Conservation (phyloP, 768 basidiomycete genomes). For the Psilocybe azurescens region DNA sequence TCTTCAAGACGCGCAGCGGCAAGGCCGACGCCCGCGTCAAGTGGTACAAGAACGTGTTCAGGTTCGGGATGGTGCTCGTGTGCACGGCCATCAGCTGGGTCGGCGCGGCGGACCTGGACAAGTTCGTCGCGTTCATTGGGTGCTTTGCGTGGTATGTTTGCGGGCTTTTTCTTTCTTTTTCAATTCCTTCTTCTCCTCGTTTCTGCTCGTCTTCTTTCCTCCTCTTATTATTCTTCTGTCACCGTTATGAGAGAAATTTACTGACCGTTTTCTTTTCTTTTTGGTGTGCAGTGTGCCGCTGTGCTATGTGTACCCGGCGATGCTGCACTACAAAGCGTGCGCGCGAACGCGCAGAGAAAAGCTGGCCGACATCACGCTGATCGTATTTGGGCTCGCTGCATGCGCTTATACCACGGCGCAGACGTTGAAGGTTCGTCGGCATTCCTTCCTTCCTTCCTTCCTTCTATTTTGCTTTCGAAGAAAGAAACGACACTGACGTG, state of each 20-base stretch:
- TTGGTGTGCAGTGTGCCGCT: slow-evolving; percentile 73
- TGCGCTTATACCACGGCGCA: slow-evolving; percentile 82
- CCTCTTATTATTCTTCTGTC: no score
- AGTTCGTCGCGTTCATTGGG: slow-evolving; percentile 93
- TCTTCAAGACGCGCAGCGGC: slow-evolving; percentile 83
- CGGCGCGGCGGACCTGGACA: slow-evolving; percentile 90
- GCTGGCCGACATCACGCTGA: slow-evolving; percentile 69
- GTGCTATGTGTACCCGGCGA: slow-evolving; percentile 92
- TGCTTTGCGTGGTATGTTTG: slow-evolving; percentile 87
- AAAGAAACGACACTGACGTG: no score
- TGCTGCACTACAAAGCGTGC: slow-evolving; percentile 91
- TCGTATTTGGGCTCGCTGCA: slow-evolving; percentile 75
- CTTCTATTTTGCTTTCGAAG: no score
- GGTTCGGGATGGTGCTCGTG: slow-evolving; percentile 73
- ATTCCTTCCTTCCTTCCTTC: no score
- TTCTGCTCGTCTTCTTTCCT: no score
- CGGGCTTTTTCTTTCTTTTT: no score
- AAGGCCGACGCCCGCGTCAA: slow-evolving; percentile 84
- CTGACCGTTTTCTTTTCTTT: no score
- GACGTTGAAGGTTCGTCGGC: slow-evolving; percentile 65
- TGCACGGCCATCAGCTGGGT: slow-evolving; percentile 84
- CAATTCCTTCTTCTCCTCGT: no score
- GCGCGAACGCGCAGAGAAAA: slow-evolving; percentile 74
- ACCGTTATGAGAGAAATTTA: not conserved
- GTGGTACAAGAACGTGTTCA: slow-evolving; percentile 93